Conservation (phyloP, 164 flowering plant species). For the Echeveria elegans region DNA sequence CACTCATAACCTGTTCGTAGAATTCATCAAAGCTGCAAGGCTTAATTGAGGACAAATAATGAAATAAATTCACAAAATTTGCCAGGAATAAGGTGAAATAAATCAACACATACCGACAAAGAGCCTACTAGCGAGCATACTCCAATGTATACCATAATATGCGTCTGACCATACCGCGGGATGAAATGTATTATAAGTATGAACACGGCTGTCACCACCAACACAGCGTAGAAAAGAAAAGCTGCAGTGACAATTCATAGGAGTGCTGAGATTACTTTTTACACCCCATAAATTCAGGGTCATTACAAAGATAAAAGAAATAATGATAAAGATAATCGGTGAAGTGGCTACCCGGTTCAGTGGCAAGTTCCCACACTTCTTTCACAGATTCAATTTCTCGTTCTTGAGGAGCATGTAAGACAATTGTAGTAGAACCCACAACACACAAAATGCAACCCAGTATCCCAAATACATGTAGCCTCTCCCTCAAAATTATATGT, state of each 20-base stretch:
- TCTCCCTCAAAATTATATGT: constrained; percentile 72
- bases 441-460: constrained; percentile 88
- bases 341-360: constrained; percentile 61
- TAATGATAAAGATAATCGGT: background rate
- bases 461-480: constrained; percentile 72
- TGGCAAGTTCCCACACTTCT: constrained; percentile 93
- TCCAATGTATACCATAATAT: constrained; percentile 48
- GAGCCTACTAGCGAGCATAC: constrained; percentile 51
- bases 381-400: constrained; percentile 67
- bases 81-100: background rate
- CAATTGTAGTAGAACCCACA: constrained; percentile 89
- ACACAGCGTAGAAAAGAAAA: constrained; percentile 40
- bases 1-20: constrained; percentile 49
- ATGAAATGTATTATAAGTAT: constrained; percentile 32
- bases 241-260: constrained; percentile 18
- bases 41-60: background rate
- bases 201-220: constrained; percentile 32
- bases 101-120: constrained; percentile 31
- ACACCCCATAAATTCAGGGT: too few relatives aligned
- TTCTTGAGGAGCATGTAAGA: constrained; percentile 90
- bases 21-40: background rate
- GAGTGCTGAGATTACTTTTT: background rate
- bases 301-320: background rate
- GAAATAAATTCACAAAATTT: background rate
- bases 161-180: constrained; percentile 47